A percentile compares a stretch with the other conserved stretches of the same genome.
Conservation (phyloP, 768 basidiomycete species). For the Filobasidium floriforme region DNA sequence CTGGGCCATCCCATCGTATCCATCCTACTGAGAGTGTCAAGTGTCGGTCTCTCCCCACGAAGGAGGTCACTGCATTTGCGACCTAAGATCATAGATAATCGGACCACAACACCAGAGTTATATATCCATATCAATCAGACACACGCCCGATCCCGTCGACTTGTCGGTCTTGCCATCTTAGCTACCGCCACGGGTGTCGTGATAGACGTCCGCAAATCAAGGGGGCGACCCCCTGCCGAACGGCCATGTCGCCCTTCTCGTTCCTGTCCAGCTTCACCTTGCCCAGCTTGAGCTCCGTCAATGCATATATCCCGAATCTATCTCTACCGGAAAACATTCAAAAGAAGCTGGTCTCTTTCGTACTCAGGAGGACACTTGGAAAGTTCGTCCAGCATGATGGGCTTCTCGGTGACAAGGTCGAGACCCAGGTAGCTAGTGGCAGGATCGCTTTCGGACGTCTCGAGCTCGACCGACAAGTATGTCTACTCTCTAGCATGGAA, state of each 20-base stretch:
- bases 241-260: background rate
- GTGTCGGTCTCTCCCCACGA: no score
- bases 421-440: slow-evolving; percentile 87
- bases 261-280: slow-evolving; percentile 19
- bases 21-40: no score
- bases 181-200: no score
- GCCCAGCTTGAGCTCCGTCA: slow-evolving; percentile 35
- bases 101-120: no score
- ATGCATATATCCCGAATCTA: slow-evolving; percentile 31
- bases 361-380: slow-evolving; percentile 73
- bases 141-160: no score
- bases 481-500: slow-evolving; percentile 45
- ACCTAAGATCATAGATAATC: no score
- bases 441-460: slow-evolving; percentile 77
- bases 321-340: slow-evolving; percentile 57
- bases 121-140: no score
- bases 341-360: slow-evolving; percentile 78
- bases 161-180: no score
- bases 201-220: no score
- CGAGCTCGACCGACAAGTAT: slow-evolving; percentile 65
- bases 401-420: slow-evolving; percentile 75
- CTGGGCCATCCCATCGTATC: no score
- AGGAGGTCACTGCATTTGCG: no score
- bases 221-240: no score
- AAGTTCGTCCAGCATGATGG: slow-evolving; percentile 75